Conservation (phyloP, 345 rosid species). For the Abelmoschus esculentus region DNA sequence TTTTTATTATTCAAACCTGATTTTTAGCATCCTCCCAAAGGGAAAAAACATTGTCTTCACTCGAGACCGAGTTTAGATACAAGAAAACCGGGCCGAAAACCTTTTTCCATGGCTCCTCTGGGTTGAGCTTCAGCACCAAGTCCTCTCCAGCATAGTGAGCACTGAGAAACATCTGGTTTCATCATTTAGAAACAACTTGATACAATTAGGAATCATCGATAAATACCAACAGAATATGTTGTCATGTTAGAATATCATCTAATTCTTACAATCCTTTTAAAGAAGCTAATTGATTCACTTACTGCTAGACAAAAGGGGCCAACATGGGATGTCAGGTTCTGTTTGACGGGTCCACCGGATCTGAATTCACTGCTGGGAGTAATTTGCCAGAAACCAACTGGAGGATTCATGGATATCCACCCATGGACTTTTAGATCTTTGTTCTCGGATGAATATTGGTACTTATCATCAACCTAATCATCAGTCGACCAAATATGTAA, state of each 20-base stretch:
- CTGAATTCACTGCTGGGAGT: constrained; percentile 82
- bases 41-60: constrained; percentile 17
- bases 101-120: constrained; percentile 75
- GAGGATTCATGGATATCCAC: constrained; percentile 51
- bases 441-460: constrained; percentile 78
- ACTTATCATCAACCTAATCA: constrained; percentile 81
- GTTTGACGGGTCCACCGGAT: constrained; percentile 74
- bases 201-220: too few relatives aligned
- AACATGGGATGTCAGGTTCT: constrained; percentile 78
- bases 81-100: constrained; percentile 64
- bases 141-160: constrained; percentile 78
- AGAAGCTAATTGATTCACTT: constrained; percentile 25
- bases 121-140: constrained; percentile 35
- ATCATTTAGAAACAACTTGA: constrained; percentile 1
- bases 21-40: constrained; percentile 58
- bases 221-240: too few relatives aligned
- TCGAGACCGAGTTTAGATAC: constrained; percentile 29
- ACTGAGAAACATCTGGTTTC: constrained; percentile 65
- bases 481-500: not conserved
- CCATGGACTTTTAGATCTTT: constrained; percentile 70
- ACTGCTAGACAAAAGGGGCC: constrained; percentile 80
- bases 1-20: not conserved
- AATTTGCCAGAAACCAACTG: constrained; percentile 83
- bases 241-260: too few relatives aligned
- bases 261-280: not conserved